Evolutionary conservation across 2,329 filamentous ascomycete genomes (phyloP).

Genomic region (Aspergillus viridinutans): DNA sequence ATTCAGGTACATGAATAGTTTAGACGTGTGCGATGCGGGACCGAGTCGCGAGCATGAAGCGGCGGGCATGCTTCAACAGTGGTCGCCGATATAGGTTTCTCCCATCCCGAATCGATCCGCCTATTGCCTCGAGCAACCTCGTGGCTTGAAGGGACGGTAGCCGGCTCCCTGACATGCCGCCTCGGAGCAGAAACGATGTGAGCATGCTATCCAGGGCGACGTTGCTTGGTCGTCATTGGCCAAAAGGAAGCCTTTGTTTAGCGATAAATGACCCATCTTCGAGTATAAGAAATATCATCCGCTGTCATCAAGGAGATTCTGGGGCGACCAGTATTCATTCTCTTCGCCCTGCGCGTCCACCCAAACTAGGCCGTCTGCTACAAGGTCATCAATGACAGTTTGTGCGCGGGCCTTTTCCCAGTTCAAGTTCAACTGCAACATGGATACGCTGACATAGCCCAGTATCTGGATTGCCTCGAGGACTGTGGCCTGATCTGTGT

Average conservation of each 20-base stretch:
- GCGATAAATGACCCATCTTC: neutral
- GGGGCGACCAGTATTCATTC: constrained; percentile 80
- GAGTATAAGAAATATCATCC: constrained; percentile 22
- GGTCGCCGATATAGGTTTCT: neutral
- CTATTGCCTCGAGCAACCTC: neutral
- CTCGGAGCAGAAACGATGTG: neutral
- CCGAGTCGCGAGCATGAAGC: neutral
- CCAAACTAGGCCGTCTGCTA: constrained; percentile 89
- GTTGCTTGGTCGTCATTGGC: neutral
- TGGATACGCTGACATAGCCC: constrained; percentile 83
- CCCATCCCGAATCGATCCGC: neutral
- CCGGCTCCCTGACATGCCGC: neutral
- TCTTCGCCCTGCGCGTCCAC: constrained; percentile 81
- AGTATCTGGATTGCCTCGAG: constrained; percentile 86
- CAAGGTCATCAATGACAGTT: constrained; percentile 84
- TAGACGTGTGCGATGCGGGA: neutral
- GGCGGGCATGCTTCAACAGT: neutral
- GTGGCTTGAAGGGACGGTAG: neutral
- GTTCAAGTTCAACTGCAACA: constrained; percentile 78
- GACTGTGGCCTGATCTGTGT: constrained; percentile 87
- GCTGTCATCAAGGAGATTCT: constrained; percentile 41
- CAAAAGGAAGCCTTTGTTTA: neutral
- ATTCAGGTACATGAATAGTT: neutral
- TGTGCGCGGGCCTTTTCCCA: constrained; percentile 84
- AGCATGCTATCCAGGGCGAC: neutral